Base-by-base conservation (phyloP, 306 rosid genomes). In the Cucumis cinereus region DNA sequence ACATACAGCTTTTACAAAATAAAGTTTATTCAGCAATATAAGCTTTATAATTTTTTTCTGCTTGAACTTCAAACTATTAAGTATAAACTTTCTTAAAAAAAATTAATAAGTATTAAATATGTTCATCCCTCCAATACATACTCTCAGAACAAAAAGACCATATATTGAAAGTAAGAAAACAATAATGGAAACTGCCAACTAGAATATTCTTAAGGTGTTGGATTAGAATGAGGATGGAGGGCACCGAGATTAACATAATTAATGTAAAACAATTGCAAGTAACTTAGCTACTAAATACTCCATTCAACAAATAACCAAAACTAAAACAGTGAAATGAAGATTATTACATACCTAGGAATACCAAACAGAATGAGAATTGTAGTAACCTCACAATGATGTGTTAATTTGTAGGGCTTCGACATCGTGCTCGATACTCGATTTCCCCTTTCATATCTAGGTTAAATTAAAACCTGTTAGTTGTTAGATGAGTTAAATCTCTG, bases 361-460 rank as follows among this genome's bases (percentile, higher is more conserved):
- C 99, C 99, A 73, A 86, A 89, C 82, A 95, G 80, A 75, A 95
- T 85, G 66, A 95, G 92, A 80, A 95, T 95, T 75, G 99, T 98
- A 2, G 99, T 95, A 73, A 95, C 99, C 81, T 95, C 99, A 59
- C 99, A 95, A 73, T 81, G 91, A 33, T 96, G 85, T 40, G 90
- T 86, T 75, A 86, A 50, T 82, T 91, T 90, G 80, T 68, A 85
- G 41, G 91, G 91, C 77, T 88, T 89, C 23, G 86, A 79, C 79
- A 77, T 68, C 85, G 77, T 78, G 77, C 75, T 77, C 49, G n/a
- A 14, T 40, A 78, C 80, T 50, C 84, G 80, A 74, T 87, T 85
- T 69, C 87, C 89, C 58, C 82, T 60, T 66, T 87, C 89, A 71
- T 77, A 79, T 79, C 77, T 80, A 62, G 89, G 89, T 20, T 87